phyloP scores from a whole-genome alignment of 805 yeast genomes.

The Yamadazyma paraphyllophila region DNA sequence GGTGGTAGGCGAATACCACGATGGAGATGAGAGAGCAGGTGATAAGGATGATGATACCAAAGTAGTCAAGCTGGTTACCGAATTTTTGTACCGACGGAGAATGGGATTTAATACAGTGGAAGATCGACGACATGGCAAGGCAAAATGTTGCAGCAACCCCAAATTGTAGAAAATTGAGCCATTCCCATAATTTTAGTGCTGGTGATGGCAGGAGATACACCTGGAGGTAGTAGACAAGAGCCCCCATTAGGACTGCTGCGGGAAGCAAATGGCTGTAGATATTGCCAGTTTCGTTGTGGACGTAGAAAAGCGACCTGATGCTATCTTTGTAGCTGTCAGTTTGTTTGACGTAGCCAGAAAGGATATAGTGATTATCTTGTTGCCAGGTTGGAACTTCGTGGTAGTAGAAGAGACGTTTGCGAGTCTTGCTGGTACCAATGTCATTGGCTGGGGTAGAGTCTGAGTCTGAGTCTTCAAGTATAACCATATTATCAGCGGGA shows the following conservation, averaged over 20 bases:
- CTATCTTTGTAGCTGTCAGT: constrained; percentile 49
- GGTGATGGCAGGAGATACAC: not conserved
- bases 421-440: not conserved
- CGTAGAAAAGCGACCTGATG: constrained; percentile 46
- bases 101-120: constrained; percentile 68
- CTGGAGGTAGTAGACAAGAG: constrained; percentile 22
- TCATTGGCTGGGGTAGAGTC: not conserved
- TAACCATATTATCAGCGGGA: not conserved
- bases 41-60: constrained; percentile 70
- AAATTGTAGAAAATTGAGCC: constrained; percentile 51
- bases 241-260: constrained; percentile 30
- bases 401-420: constrained; percentile 23
- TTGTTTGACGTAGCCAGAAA: constrained; percentile 61
- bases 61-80: constrained; percentile 72
- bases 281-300: constrained; percentile 73
- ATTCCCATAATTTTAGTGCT: constrained; percentile 33
- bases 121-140: constrained; percentile 60
- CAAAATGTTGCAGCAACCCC: constrained; percentile 59
- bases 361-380: constrained; percentile 65
- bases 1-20: constrained; percentile 43
- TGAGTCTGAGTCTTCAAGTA: too few relatives aligned
- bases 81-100: constrained; percentile 50
- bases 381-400: constrained; percentile 72
- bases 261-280: constrained; percentile 66
- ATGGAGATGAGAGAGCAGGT: constrained; percentile 57